Percentiles rank a stretch among this genome's conserved stretches.
These are phyloP conservation scores for Carex myosuroides DNA, from an alignment of 176 grass and related monocot genomes.

Conservation along the genomic window DNA sequence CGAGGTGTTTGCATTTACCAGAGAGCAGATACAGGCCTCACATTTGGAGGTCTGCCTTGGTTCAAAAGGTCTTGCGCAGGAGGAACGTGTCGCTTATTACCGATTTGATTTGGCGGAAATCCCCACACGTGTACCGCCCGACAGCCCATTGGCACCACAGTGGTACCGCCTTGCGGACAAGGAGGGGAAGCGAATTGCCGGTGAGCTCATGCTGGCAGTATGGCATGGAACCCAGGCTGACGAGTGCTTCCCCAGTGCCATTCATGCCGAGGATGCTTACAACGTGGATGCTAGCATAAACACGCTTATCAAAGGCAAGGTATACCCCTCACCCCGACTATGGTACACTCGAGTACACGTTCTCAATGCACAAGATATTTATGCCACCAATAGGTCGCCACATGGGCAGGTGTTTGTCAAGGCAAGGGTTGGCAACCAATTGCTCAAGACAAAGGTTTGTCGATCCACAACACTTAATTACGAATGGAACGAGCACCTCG, in stretches of 20 bases:
- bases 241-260: constrained; percentile 22
- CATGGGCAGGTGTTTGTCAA: constrained; percentile 28
- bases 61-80: constrained; percentile 16
- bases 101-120: constrained; percentile 22
- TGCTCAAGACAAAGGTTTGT: constrained; percentile 21
- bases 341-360: constrained; percentile 28
- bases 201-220: constrained; percentile 31
- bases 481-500: constrained; percentile 28
- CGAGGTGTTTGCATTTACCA: constrained; percentile 25
- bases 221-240: constrained; percentile 39
- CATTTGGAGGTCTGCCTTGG: constrained; percentile 17
- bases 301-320: constrained; percentile 22
- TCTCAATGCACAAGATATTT: constrained; percentile 27
- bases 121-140: constrained; percentile 11
- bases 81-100: constrained; percentile 7
- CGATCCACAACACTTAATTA: constrained; percentile 11
- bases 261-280: constrained; percentile 10
- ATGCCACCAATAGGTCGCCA: neutral
- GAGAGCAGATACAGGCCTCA: constrained; percentile 4
- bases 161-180: constrained; percentile 30
- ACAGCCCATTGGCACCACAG: constrained; percentile 24
- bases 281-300: neutral
- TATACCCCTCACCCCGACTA: constrained; percentile 28
- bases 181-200: neutral
- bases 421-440: constrained; percentile 22